Percentiles rank a stretch among this genome's conserved stretches.
Evolutionary conservation across 345 rosid species (phyloP).

Genomic region (sweet orange (Citrus sinensis)): DVS_A1.0 CM039163.1:15144001-15144500

Average conservation of each 20-base stretch:
- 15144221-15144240: neutral
- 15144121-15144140: slow-evolving; percentile 94
- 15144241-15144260: neutral
- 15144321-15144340: neutral
- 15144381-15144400: neutral
- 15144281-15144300: neutral
- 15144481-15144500: neutral
- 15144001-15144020: slow-evolving; percentile 32
- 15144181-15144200: neutral
- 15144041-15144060: slow-evolving; percentile 33
- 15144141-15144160: slow-evolving; percentile 61
- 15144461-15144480: neutral
- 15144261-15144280: neutral
- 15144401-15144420: neutral
- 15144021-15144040: slow-evolving; percentile 30
- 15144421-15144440: neutral
- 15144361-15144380: neutral
- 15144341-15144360: neutral
- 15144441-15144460: neutral
- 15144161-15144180: slow-evolving; percentile 10
- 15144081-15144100: slow-evolving; percentile 48
- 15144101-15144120: slow-evolving; percentile 76
- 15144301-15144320: neutral
- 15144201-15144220: neutral
- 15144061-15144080: slow-evolving; percentile 43